Evolutionary conservation across 345 rosid species (phyloP), one percentile per base, ranked within the genome.

Genomic region (Turritis glabra): DNA sequence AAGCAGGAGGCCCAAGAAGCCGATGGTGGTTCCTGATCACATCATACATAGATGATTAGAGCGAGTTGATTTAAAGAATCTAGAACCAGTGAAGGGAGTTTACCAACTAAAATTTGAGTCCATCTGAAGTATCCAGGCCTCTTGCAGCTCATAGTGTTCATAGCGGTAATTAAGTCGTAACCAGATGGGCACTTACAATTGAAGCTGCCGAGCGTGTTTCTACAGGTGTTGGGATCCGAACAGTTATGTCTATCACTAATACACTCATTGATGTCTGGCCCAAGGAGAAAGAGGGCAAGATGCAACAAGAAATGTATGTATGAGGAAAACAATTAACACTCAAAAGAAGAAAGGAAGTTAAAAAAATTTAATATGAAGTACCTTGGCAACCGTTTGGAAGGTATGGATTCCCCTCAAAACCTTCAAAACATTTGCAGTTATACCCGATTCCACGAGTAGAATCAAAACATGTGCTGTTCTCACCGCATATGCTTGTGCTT

Each of bases 141-240:
- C 3, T 0, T 46, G 75, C 75, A 46, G 18, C 13, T 21, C 11
- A 1, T 35, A 13, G 13, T 62, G 32, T n/a, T n/a, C n/a, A n/a
- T n/a, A n/a, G 53, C 26, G 23, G 18, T 2, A 46, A 27, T 15
- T 46, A 27, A 17, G 12, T 10, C 4, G 11, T 18, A 17, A 64
- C 56, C 43, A 25, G 69, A 29, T 5, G 27, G 56, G 15, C 87
- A 85, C 0, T 5, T 10, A 56, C 90, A 87, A 1, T 3, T 18
- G 21, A 61, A 80, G 53, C 6, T 53, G 15, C 90, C 87, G 0
- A 0, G 0, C 9, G 5, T 13, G 17, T 77, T 71, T 6, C 1
- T 3, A 54, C 68, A 71, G 48, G 2, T 13, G 0, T 4, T 37
- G n/a, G 50, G 0, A 17, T 0, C 23, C 1, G 18, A 0, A 12